Evolutionary conservation across 805 yeast species (phyloP), one percentile per base, ranked within the genome.

Genomic region (Danielia reshetovae): DNA sequence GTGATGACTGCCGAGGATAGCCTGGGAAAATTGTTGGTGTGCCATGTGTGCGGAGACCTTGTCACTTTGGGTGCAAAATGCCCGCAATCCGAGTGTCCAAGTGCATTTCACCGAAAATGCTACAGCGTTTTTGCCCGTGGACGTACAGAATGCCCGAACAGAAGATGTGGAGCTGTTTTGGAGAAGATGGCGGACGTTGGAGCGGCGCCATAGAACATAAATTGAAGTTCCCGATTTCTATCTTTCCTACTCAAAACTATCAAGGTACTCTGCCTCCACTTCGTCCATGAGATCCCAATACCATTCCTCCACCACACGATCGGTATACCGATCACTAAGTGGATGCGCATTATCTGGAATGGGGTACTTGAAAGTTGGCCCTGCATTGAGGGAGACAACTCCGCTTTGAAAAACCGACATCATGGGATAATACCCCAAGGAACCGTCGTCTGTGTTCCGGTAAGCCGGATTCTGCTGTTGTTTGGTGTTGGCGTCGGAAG

Each of bases 341-440:
- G 83, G 72, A 31, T 68, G 68, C 1, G 79, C 71, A 0, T 50
- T 53, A 6, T 45, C 51, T 17, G 55, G 53, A 7, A 68, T 21
- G 0, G 48, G 52, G 34, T 48, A 67, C 40, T 68, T 65, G 46
- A 88, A 73, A 9, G 77, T 67, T 0, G 86, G 82, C 0, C 88
- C 84, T 2, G 86, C 69, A 43, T 84, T 79, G 37, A 90, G 56
- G 39, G 74, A 65, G 4, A 85, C 95, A 7, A 73, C 63, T 0
- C 97, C 97, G 2, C 82, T 82, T 45, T 77, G 77, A 54, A 77
- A 93, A 17, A 83, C 84, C 35, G 95, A 84, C 22, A 86, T 70
- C 65, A 88, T 85, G 1, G 98, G 97, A 59, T 80, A 93, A 55
- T 93, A 93, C 0, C 97, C 98, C 35, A 87, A 60, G 27, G 77